Base-by-base conservation (phyloP, 1,284 basidiomycete species). In the Moesziomyces parantarcticus region DNA sequence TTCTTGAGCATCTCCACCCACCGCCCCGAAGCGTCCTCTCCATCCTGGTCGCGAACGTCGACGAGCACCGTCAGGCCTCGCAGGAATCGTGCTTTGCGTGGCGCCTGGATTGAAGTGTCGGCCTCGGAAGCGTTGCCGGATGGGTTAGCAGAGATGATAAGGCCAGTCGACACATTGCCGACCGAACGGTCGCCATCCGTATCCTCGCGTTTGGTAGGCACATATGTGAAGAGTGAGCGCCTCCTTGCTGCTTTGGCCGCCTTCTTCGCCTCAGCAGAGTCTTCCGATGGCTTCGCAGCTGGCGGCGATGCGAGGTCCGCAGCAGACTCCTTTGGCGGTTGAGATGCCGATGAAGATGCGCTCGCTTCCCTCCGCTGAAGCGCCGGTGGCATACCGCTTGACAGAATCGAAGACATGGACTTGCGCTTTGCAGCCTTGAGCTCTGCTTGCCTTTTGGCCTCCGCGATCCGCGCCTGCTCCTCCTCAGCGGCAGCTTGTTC, bases 31-130 rank as follows among this genome's bases (percentile, higher is more conserved):
- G 74, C 74, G 53, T 81, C 79, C 47, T 76, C 69, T 9, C 79
- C 79, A 34, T 79, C 76, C 49, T 65, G 76, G 43, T 79, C 76
- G 9, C 79, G 56, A 5, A 81, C 71, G 45, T 79, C 77, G 26
- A 81, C 78, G 32, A 81, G 69, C 20, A 81, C 68, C 10, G 65
- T 70, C 32, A 79, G 49, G 7, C 78, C 76, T 3, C 70, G 66
- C 18, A 81, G 56, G 51, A 68, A 75, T 13, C 72, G 59, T 11
- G 57, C 25, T 20, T 57, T 58, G 26, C 60, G 61, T 3, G 51
- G 11, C 2, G 52, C 29, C 22, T 47, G 46, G 4, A 29, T n/a
- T 16, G 41, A 40, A 1, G 58, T 50, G 26, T 60, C 61, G 10
- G 40, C 54, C 16, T 62, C 67, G 26, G 52, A 40, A 18, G 45